These are phyloP conservation scores for Mycena olivaceomarginata DNA, from an alignment of 768 basidiomycete genomes.

Conservation along the genomic window DNA sequence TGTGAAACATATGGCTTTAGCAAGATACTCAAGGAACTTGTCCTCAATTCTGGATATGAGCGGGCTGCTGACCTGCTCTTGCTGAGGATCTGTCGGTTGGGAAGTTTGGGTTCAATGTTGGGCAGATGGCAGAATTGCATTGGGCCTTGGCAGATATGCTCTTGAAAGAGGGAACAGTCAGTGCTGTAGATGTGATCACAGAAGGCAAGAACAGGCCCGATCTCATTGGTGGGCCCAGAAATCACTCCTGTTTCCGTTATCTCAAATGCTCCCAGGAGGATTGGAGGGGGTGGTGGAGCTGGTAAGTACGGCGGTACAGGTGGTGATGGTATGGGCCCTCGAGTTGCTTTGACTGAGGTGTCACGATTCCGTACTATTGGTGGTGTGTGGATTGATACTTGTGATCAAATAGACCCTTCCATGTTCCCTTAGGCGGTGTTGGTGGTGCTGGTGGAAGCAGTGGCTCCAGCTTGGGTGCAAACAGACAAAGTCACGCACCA, in stretches of 20 bases:
- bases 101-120: neutral
- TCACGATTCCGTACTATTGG: neutral
- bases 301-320: neutral
- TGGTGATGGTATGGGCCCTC: neutral
- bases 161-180: neutral
- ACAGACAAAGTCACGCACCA: neutral
- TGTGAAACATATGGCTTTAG: neutral
- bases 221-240: neutral
- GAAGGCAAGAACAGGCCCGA: neutral
- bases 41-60: neutral
- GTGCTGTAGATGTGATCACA: neutral
- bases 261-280: neutral
- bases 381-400: neutral
- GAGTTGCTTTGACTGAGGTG: neutral
- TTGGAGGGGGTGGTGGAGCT: neutral
- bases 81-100: neutral
- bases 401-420: neutral
- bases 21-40: neutral
- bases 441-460: neutral
- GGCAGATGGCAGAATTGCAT: neutral
- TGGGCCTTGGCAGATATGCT: neutral
- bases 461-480: neutral
- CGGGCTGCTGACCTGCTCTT: neutral
- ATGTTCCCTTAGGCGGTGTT: neutral
- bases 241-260: neutral